Evolutionary conservation across 371 early-diverging fungal genomes (phyloP), one percentile per base, ranked within the genome.

Genomic region (Lichtheimia hyalospora): DNA sequence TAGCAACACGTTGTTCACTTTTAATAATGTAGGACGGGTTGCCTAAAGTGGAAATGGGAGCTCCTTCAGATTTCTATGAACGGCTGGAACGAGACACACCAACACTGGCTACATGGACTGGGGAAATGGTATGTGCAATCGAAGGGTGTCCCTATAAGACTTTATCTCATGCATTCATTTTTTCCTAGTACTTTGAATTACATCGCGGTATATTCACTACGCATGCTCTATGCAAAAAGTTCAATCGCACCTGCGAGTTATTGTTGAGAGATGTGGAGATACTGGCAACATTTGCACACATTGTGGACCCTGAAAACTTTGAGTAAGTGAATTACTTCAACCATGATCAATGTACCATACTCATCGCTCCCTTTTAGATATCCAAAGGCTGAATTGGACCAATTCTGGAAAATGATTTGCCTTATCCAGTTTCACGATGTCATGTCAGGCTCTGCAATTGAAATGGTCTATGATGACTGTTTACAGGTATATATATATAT

Each of bases 121-220:
- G 98, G 42, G 97, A 98, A 72, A 78, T 98, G 74, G 88, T 88
- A 82, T 74, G 64, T 43, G 15, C 20, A 49, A 34, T 10, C 2
- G 6, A 34, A 13, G 5, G 1, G 21, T 6, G 1, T 13, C 15
- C 10, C n/a, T 48, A 12, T 27, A 39, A 39, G 13, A 8, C 24
- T 24, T 60, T 23, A 6, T 10, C 12, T 58, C 34, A 34, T 34
- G 34, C 34, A 34, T 10, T 1, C 2, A 34, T 34, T 46, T 34
- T 46, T 15, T 3, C n/a, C 13, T 14, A 62, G 75, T 78, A 78
- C 34, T 88, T 96, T 68, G 98, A 98, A 68, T 83, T 97, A 14
- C 98, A 98, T 71, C 89, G 98, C 44, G 98, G 98, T 49, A 97
- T 97, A 41, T 97, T 96, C 75, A 98, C 99, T 0, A 83, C 95